Evolutionary conservation across 805 yeast species (phyloP), one percentile per base, ranked within the genome.

Genomic region (Danielia reshetovae): DNA sequence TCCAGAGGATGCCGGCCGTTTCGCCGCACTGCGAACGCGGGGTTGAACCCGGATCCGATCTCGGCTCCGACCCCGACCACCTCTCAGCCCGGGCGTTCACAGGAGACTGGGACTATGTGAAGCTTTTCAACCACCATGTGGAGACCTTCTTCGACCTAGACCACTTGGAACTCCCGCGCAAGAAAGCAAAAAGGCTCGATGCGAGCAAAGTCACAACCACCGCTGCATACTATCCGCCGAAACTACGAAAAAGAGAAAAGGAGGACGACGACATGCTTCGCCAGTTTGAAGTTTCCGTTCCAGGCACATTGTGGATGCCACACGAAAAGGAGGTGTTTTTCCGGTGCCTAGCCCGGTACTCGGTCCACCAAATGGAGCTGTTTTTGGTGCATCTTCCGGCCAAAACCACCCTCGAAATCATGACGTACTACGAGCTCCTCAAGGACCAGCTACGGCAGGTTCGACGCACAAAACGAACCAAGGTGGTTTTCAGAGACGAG

Each of bases 281-380:
- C n/a, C n/a, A n/a, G n/a, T n/a, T n/a, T n/a, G n/a, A n/a, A n/a
- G n/a, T n/a, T n/a, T n/a, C n/a, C 4, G 28, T 44, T 10, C 52
- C 57, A 12, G 74, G 75, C 0, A 48, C 61, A 5, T 31, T 41
- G 13, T 78, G 85, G 85, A 49, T 65, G 1, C 37, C 48, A 0
- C 35, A 38, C 1, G 84, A 79, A 35, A 78, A 79, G 43, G 73
- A 71, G 14, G 25, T 36, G 10, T 79, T 79, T 51, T 79, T 77
- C 51, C 58, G 60, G 14, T 59, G 68, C 15, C 49, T 79, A 21
- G 66, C 73, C 1, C 55, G 79, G 22, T 70, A 62, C 45, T 70
- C 79, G 2, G 77, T 76, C 15, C 67, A 66, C 34, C 48, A 68
- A n/a, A 34, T 64, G 1, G 76, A 74, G 7, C 34, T 51, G 9